phyloP scores from a whole-genome alignment of 148 eudicot species.

The Cornus controversa region DNA sequence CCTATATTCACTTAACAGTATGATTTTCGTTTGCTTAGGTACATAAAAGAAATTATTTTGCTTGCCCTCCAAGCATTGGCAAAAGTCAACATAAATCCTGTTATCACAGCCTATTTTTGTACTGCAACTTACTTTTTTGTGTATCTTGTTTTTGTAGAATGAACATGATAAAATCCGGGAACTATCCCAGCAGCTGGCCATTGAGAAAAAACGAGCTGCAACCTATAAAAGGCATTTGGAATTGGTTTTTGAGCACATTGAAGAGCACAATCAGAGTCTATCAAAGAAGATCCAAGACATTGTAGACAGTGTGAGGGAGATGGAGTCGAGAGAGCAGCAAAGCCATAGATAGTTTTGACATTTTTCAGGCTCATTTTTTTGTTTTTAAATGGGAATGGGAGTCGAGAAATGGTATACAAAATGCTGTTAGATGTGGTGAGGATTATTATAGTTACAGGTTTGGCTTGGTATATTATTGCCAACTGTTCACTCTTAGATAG shows the following conservation, averaged over 20 bases:
- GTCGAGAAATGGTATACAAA: constrained; percentile 1
- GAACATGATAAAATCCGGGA: constrained; percentile 90
- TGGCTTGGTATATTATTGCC: constrained; percentile 1
- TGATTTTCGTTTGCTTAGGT: neutral
- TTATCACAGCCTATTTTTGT: neutral
- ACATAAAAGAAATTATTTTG: no score
- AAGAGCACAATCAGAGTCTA: constrained; percentile 77
- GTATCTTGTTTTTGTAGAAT: constrained; percentile 42
- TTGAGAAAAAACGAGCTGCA: constrained; percentile 76
- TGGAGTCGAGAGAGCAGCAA: constrained; percentile 61
- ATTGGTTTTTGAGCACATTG: constrained; percentile 82
- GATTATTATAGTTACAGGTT: neutral
- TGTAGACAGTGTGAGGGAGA: constrained; percentile 67
- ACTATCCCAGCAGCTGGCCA: constrained; percentile 79
- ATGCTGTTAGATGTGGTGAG: constrained; percentile 7
- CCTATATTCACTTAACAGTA: neutral
- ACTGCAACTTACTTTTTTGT: neutral
- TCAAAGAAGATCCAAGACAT: constrained; percentile 71
- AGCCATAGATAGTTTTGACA: constrained; percentile 40
- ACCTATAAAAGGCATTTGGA: constrained; percentile 88
- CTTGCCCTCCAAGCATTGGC: neutral
- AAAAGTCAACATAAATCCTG: neutral
- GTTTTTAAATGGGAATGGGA: neutral
- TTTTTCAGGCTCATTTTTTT: constrained; percentile 1
- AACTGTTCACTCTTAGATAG: constrained; percentile 6